Conservation (phyloP, 345 rosid species). For the Moringa oleifera region DNA sequence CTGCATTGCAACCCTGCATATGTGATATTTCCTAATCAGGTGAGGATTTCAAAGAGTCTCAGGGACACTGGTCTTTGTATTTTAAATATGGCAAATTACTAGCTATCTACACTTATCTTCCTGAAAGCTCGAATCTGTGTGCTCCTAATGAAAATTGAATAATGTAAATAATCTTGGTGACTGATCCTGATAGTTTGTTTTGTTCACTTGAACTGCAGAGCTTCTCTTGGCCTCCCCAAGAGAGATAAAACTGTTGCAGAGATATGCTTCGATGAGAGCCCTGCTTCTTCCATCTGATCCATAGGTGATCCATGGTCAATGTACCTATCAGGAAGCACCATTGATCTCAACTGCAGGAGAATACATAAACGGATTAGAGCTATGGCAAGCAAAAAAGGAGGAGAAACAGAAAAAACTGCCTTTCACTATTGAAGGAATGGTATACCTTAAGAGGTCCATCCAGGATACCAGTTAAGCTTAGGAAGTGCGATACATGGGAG, state of each 20-base stretch:
- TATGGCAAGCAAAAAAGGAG: not conserved
- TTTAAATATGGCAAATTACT: too few relatives aligned
- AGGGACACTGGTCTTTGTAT: too few relatives aligned
- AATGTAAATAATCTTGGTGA: not conserved
- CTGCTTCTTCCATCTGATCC: conserved; percentile 60
- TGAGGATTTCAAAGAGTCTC: not conserved
- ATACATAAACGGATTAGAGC: conserved; percentile 6
- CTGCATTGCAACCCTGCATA: not conserved
- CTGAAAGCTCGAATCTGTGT: not conserved
- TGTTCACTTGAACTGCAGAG: conserved; percentile 36
- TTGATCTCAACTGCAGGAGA: conserved; percentile 50
- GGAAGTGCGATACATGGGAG: conserved; percentile 76
- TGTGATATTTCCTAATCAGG: not conserved
- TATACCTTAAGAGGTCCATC: conserved; percentile 77
- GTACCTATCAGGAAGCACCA: conserved; percentile 74
- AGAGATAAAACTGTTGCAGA: conserved; percentile 56
- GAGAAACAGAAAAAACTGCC: too few relatives aligned
- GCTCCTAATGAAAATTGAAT: not conserved
- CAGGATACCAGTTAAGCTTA: conserved; percentile 59
- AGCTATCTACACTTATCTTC: too few relatives aligned
- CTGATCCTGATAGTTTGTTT: conserved; percentile 6
- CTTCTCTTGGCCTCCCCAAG: conserved; percentile 53
- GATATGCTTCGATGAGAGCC: conserved; percentile 56
- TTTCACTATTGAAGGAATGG: not conserved
- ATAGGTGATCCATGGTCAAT: conserved; percentile 58